phyloP scores from a whole-genome alignment of 23 red algal species.

The Gracilaria domingensis region DNA sequence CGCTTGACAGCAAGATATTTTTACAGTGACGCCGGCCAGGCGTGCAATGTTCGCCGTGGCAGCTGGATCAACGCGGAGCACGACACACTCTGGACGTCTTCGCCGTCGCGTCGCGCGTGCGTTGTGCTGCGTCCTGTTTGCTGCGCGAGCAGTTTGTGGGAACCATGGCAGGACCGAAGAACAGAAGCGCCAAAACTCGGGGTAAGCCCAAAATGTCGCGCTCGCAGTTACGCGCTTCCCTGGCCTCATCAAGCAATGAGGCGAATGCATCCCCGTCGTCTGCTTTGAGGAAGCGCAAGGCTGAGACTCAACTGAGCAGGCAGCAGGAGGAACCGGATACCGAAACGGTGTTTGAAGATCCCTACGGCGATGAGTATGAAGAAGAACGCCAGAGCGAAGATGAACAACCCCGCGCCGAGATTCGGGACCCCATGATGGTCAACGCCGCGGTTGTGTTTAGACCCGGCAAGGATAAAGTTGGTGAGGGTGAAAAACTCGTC shows the following conservation, averaged over 20 bases:
- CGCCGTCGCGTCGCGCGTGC: no score
- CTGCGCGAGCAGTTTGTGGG: background rate
- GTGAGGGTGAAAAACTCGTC: conserved; percentile 32
- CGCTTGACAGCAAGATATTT: no score
- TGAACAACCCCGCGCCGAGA: conserved; percentile 3
- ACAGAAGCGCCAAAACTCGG: background rate
- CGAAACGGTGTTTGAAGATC: conserved; percentile 69
- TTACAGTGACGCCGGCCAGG: no score
- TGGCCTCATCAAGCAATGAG: background rate
- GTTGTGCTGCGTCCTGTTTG: no score
- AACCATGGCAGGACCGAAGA: background rate
- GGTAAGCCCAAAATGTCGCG: conserved; percentile 14
- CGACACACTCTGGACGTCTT: no score
- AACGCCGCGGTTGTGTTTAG: conserved; percentile 67
- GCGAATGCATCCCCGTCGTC: background rate
- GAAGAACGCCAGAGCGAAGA: background rate
- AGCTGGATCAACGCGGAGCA: no score
- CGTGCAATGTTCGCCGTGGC: no score
- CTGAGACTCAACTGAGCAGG: background rate
- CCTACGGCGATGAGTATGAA: conserved; percentile 82
- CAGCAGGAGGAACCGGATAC: conserved; percentile 47
- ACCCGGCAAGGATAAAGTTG: conserved; percentile 58
- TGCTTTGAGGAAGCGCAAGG: conserved; percentile 41
- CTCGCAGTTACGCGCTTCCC: conserved; percentile 11
- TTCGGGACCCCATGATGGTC: conserved; percentile 32